These are phyloP conservation scores for Cornus kousa DNA, from an alignment of 148 eudicot species.

Conservation along the genomic window DNA sequence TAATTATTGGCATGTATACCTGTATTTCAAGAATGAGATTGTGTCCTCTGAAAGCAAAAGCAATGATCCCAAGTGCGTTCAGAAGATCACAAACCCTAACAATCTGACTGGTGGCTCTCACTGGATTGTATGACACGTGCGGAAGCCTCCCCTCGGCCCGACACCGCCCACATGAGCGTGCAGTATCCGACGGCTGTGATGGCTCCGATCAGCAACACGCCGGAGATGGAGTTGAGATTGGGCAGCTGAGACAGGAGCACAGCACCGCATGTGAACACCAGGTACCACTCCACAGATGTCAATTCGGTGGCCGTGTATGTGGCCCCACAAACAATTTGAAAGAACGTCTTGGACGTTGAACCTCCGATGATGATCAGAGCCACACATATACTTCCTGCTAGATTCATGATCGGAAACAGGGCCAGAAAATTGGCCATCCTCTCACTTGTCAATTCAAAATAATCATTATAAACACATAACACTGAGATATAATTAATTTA, in stretches of 20 bases:
- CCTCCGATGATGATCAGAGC: constrained; percentile 42
- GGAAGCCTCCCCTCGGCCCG: constrained; percentile 30
- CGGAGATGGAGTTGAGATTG: constrained; percentile 50
- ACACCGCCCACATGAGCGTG: constrained; percentile 32
- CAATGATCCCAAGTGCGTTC: constrained; percentile 26
- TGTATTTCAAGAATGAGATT: constrained; percentile 35
- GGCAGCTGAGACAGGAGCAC: constrained; percentile 40
- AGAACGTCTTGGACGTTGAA: constrained; percentile 29
- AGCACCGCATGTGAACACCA: constrained; percentile 42
- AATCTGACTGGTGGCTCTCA: constrained; percentile 18
- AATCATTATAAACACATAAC: too few relatives aligned
- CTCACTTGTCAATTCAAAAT: constrained; percentile 21
- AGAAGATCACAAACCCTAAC: constrained; percentile 14
- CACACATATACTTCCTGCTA: constrained; percentile 38
- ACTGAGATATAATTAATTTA: too few relatives aligned
- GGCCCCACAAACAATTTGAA: constrained; percentile 31
- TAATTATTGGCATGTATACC: too few relatives aligned
- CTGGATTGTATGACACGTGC: constrained; percentile 35
- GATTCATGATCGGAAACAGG: constrained; percentile 36
- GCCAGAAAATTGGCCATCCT: constrained; percentile 28
- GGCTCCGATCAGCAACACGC: constrained; percentile 42
- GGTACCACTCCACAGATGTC: constrained; percentile 43
- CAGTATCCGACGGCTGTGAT: constrained; percentile 44
- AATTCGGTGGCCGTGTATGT: constrained; percentile 27
- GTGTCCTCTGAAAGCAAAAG: constrained; percentile 35